Evolutionary conservation across 1,139 yeast genomes (phyloP).

Genomic region (Yamadazyma epiphylla): DNA sequence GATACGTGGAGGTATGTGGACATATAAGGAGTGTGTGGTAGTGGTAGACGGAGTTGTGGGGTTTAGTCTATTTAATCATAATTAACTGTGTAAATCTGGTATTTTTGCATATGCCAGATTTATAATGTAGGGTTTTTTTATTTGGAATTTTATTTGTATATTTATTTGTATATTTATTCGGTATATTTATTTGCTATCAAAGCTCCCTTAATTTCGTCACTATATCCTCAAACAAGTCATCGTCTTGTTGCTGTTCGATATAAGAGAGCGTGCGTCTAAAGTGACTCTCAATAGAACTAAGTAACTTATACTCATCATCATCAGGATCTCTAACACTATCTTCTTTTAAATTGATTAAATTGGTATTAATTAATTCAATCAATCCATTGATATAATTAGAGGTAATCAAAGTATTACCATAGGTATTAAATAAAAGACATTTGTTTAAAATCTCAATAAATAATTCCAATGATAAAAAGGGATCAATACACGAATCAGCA

Average conservation of each 20-base stretch:
- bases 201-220: too few species aligned
- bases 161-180: too few species aligned
- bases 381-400: slow-evolving; percentile 78
- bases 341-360: slow-evolving; percentile 53
- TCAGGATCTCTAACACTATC: slow-evolving; percentile 17
- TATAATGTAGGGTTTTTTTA: too few species aligned
- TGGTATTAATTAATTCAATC: slow-evolving; percentile 77
- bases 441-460: slow-evolving; percentile 88
- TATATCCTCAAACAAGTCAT: slow-evolving; percentile 49
- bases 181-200: too few species aligned
- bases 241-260: slow-evolving; percentile 60
- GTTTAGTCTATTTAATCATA: too few species aligned
- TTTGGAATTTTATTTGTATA: too few species aligned
- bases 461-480: slow-evolving; percentile 69
- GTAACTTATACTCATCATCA: slow-evolving; percentile 31
- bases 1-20: too few species aligned
- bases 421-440: slow-evolving; percentile 79
- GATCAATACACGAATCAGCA: slow-evolving; percentile 92
- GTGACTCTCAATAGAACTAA: slow-evolving; percentile 28
- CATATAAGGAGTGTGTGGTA: too few species aligned
- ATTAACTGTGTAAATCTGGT: too few species aligned
- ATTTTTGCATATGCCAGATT: too few species aligned
- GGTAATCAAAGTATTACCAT: slow-evolving; percentile 72
- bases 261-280: slow-evolving; percentile 68
- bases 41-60: too few species aligned